phyloP scores from a whole-genome alignment of 2,329 filamentous ascomycete species.

The Xylaria sp. region DNA sequence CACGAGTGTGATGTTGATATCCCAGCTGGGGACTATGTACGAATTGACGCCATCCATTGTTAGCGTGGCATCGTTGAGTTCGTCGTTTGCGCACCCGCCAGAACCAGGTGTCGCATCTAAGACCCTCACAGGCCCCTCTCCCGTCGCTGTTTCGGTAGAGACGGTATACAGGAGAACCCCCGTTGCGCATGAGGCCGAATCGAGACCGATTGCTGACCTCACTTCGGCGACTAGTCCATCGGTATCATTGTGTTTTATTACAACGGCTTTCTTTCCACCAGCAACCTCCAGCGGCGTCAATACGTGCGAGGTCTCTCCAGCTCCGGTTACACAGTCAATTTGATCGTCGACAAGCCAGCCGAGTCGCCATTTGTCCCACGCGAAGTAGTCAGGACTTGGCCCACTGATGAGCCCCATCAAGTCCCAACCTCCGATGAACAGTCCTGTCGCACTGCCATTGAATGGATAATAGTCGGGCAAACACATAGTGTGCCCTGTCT shows the following conservation, averaged over 20 bases:
- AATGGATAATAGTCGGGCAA: constrained; percentile 53
- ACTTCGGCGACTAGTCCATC: constrained; percentile 50
- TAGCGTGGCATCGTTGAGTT: constrained; percentile 51
- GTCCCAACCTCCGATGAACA: constrained; percentile 53
- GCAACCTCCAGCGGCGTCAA: constrained; percentile 42
- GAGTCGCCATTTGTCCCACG: constrained; percentile 55
- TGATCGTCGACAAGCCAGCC: constrained; percentile 52
- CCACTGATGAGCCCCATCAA: constrained; percentile 53
- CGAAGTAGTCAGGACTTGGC: constrained; percentile 52
- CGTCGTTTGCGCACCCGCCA: constrained; percentile 46
- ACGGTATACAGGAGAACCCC: constrained; percentile 53
- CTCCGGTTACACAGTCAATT: constrained; percentile 48
- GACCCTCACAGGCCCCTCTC: constrained; percentile 50
- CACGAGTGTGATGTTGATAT: constrained; percentile 43
- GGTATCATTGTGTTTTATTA: constrained; percentile 44
- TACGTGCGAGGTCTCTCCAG: constrained; percentile 46
- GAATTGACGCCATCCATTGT: constrained; percentile 38
- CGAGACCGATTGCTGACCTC: constrained; percentile 44
- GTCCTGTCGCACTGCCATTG: constrained; percentile 42
- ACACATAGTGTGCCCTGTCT: constrained; percentile 54
- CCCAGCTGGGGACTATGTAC: constrained; percentile 42
- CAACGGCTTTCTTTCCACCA: constrained; percentile 46
- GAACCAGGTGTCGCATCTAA: constrained; percentile 49
- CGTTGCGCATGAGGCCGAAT: constrained; percentile 47
- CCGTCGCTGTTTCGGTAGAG: constrained; percentile 46